Base-by-base conservation (phyloP, 768 basidiomycete genomes). In the Rhodotorula diobovata region DNA sequence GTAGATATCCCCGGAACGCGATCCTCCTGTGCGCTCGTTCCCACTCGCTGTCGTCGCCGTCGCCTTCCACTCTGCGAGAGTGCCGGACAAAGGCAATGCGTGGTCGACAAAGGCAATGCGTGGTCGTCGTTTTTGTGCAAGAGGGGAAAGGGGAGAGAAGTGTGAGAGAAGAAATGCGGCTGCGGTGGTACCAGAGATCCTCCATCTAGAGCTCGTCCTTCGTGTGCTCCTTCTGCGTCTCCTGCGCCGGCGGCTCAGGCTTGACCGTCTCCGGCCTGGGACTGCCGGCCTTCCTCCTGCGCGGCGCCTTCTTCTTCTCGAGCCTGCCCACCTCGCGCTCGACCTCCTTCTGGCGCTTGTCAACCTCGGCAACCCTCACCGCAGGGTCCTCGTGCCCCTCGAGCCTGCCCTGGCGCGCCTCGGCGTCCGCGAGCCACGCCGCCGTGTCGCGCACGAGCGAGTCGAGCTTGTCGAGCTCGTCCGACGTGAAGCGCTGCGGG, bases 341-440 rank as follows among this genome's bases (percentile, higher is more conserved):
- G 16, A 77, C 20, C 16, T 78, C 76, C 50, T 68, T 66, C 37
- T 90, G 89, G 66, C 89, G 84, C 66, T 87, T 87, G 81, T 88
- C 89, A 86, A 98, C 88, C 81, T 97, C 93, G 75, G 82, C 85
- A 61, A 89, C 89, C 81, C 87, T 85, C 43, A 97, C 86, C n/a
- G 89, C 89, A 6, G 93, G 92, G 78, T 96, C 87, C 78, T 91
- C 87, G 76, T 90, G 86, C 79, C 84, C 81, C 80, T 88, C 85
- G 60, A 89, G 85, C 65, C 78, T 80, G 82, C 89, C 90, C 82
- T 96, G 94, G 81, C 86, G 87, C 82, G 90, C 88, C 23, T 93
- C 88, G 81, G 86, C 85, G 66, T 86, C 87, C 74, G 87, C 83
- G 72, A 97, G 82, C 96, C 96, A 99, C 37, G 81, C 73, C 80